phyloP scores from a whole-genome alignment of 768 basidiomycete genomes.

The Suillus clintonianus region DNA sequence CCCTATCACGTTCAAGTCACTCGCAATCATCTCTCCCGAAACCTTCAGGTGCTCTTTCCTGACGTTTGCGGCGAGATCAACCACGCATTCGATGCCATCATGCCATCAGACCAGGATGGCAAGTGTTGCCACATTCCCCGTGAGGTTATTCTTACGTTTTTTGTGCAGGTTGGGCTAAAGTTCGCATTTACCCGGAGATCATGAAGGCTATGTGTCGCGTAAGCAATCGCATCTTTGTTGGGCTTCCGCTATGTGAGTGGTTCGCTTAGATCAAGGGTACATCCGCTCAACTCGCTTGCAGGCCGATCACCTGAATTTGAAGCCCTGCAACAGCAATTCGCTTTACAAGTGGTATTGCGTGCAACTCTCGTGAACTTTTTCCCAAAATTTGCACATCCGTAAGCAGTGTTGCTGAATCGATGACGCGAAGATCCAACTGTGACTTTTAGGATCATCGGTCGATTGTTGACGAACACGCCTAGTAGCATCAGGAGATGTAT shows the following conservation, averaged over 20 bases:
- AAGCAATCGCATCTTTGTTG: constrained; percentile 45
- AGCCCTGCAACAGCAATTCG: constrained; percentile 34
- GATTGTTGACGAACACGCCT: constrained; percentile 34
- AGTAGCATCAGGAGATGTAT: constrained; percentile 31
- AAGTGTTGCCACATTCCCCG: constrained; percentile 8
- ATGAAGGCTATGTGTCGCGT: constrained; percentile 36
- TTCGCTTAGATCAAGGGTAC: not conserved
- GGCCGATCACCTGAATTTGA: constrained; percentile 40
- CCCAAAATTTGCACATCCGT: constrained; percentile 38
- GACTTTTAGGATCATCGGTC: constrained; percentile 31
- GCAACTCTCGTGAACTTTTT: constrained; percentile 35
- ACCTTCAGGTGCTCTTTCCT: constrained; percentile 34
- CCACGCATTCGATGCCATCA: constrained; percentile 29
- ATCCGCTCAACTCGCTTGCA: constrained; percentile 16
- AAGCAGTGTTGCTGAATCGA: constrained; percentile 12
- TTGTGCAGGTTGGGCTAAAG: constrained; percentile 29
- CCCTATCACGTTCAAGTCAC: constrained; percentile 39
- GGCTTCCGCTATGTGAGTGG: constrained; percentile 37
- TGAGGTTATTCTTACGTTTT: constrained; percentile 11
- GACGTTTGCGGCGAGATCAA: constrained; percentile 36
- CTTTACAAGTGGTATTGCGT: constrained; percentile 33
- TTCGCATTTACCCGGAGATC: constrained; percentile 28
- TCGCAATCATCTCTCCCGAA: constrained; percentile 34
- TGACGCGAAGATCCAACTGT: constrained; percentile 16
- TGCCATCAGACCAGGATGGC: constrained; percentile 24